Percentiles rank a stretch among this genome's conserved stretches.
These are phyloP conservation scores for Porphyrellus cyaneotinctus DNA, from an alignment of 768 basidiomycete species.

Conservation along the genomic window DNA sequence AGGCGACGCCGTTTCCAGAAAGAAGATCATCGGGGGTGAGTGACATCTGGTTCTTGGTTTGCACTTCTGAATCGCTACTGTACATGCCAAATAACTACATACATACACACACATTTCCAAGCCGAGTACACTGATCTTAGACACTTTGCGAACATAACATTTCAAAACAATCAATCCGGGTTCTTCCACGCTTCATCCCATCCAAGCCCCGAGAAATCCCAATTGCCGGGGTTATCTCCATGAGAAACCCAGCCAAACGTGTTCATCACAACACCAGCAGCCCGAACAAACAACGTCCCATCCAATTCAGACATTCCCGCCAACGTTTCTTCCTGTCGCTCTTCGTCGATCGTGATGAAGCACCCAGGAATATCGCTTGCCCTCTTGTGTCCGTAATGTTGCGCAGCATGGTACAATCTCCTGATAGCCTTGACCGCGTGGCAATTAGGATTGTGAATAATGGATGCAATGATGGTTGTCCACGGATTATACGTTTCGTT, in stretches of 20 bases:
- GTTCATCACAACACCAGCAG: constrained; percentile 54
- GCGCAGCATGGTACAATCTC: constrained; percentile 45
- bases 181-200: constrained; percentile 59
- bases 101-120: no score
- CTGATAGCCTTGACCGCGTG: constrained; percentile 51
- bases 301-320: constrained; percentile 43
- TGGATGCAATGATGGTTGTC: constrained; percentile 44
- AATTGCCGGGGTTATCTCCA: constrained; percentile 45
- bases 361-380: constrained; percentile 42
- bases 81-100: not conserved
- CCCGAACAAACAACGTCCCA: constrained; percentile 53
- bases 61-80: no score
- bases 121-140: no score
- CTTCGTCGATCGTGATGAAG: constrained; percentile 29
- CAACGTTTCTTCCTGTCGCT: constrained; percentile 40
- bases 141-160: no score
- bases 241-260: constrained; percentile 52
- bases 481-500: constrained; percentile 46
- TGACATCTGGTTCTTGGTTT: no score
- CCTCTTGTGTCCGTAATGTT: constrained; percentile 41
- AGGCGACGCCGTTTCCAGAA: no score
- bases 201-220: constrained; percentile 56
- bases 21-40: no score
- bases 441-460: constrained; percentile 47
- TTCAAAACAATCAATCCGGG: constrained; percentile 26